A percentile compares a stretch with the other conserved stretches of the same genome.
phyloP scores from a whole-genome alignment of 805 yeast species.

The Pichia deserticola region DNA sequence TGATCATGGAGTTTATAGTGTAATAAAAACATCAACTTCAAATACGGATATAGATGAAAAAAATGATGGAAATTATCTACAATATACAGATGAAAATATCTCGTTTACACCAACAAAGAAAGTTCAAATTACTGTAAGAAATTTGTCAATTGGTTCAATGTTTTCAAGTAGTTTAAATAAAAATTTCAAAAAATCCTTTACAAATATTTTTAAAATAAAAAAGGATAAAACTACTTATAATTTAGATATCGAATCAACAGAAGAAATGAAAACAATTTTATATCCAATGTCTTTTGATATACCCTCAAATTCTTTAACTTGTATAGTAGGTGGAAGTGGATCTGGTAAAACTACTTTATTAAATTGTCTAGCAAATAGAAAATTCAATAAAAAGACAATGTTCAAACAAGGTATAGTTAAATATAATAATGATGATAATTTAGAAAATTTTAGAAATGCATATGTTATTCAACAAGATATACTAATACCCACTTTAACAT shows the following conservation, averaged over 20 bases:
- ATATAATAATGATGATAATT: conserved; percentile 31
- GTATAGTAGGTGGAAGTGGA: conserved; percentile 84
- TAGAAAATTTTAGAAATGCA: conserved; percentile 36
- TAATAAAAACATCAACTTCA: too few species aligned
- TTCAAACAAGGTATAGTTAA: conserved; percentile 33
- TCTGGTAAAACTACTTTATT: conserved; percentile 79
- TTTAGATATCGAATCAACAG: conserved; percentile 18
- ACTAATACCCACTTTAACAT: conserved; percentile 62
- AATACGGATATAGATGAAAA: neutral
- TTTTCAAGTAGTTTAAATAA: neutral
- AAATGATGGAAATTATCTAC: neutral
- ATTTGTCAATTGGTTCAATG: conserved; percentile 18
- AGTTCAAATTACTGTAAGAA: conserved; percentile 21
- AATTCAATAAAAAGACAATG: conserved; percentile 26
- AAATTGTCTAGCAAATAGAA: conserved; percentile 54
- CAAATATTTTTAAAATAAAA: neutral
- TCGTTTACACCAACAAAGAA: conserved; percentile 23
- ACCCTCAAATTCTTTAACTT: conserved; percentile 56
- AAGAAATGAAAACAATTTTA: conserved; percentile 32
- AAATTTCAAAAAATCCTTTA: neutral
- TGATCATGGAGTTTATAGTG: too few species aligned
- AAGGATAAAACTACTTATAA: neutral
- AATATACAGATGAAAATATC: conserved; percentile 2
- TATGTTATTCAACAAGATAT: conserved; percentile 74
- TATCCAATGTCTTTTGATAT: conserved; percentile 51